Base-by-base conservation (phyloP, 495 filamentous ascomycete species). In the Lasiosphaeria ovina region DNA sequence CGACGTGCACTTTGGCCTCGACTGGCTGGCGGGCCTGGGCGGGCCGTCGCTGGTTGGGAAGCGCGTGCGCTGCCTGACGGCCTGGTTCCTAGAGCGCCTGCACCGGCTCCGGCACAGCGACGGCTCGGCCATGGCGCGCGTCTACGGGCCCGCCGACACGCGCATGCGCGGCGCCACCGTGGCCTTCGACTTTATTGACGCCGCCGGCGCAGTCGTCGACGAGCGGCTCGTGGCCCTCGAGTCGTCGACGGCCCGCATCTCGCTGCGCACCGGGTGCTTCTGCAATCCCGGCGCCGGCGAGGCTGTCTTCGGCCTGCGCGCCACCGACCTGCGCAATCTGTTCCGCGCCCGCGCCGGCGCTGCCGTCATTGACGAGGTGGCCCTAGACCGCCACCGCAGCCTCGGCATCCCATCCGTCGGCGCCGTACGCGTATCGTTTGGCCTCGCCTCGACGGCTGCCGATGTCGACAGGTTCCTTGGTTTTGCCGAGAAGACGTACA, bases 231-330 rank as follows among this genome's bases (percentile, higher is more conserved):
- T 85, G 3, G 76, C 72, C 7, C 61, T 68, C 4, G 76, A 78
- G 51, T 69, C 72, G 0, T 57, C 69, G 0, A 67, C 64, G 1
- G 71, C 66, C 12, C 68, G 75, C 47, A 85, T 88, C 47, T 80
- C 80, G 50, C 64, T 88, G 6, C 77, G 85, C 8, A 84, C 81
- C 24, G 85, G 85, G 8, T 82, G 79, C 49, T 76, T 88, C 34
- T 88, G 85, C 64, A 88, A 88, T 60, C 85, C 85, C 0, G 85
- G 83, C 4, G 85, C 62, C 3, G 69, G 65, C 10, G 71, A 75
- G 54, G 56, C 54, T 4, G 67, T 69, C 8, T 61, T 73, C 1
- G 64, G 54, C 10, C 6, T 73, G 36, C 52, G 54, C 42, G 6
- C 35, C 0, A 31, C 33, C 8, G 9, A 16, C 1, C 6, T 72